Evolutionary conservation across 257 asterid species (phyloP).

Genomic region (Handroanthus guayacan): DNA sequence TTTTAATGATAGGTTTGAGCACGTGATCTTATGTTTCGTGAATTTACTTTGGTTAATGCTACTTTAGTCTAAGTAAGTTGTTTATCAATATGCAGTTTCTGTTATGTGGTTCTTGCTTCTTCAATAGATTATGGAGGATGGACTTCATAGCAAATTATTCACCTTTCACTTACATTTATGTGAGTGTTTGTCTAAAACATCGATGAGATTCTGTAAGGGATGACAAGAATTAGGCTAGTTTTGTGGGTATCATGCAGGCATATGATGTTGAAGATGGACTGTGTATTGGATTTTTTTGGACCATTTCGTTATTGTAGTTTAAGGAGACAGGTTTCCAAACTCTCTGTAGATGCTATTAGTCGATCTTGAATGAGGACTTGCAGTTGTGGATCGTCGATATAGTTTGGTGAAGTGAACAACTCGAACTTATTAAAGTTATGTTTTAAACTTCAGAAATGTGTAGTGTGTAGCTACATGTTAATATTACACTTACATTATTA

Average conservation of each 20-base stretch:
- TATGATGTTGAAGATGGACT: background rate
- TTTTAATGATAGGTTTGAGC: background rate
- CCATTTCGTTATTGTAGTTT: background rate
- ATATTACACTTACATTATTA: background rate
- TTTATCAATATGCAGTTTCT: background rate
- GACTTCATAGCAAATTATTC: background rate
- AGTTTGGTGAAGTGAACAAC: background rate
- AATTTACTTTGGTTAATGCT: background rate
- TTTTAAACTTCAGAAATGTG: background rate
- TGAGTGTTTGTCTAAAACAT: background rate
- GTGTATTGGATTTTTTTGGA: background rate
- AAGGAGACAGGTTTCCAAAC: background rate
- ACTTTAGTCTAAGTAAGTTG: background rate
- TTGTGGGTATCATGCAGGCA: background rate
- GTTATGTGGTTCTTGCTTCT: background rate
- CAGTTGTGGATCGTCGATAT: background rate
- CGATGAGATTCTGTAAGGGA: background rate
- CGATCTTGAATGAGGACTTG: background rate
- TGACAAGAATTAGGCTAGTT: conserved; percentile 5
- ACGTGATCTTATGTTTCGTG: background rate
- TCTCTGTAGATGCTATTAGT: background rate
- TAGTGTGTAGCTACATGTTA: background rate
- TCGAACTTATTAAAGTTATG: background rate
- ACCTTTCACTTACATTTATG: background rate
- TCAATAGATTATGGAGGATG: background rate